Evolutionary conservation across 306 rosid species (phyloP), one percentile per base, ranked within the genome.

Genomic region (Casuarina equisetifolia): DNA sequence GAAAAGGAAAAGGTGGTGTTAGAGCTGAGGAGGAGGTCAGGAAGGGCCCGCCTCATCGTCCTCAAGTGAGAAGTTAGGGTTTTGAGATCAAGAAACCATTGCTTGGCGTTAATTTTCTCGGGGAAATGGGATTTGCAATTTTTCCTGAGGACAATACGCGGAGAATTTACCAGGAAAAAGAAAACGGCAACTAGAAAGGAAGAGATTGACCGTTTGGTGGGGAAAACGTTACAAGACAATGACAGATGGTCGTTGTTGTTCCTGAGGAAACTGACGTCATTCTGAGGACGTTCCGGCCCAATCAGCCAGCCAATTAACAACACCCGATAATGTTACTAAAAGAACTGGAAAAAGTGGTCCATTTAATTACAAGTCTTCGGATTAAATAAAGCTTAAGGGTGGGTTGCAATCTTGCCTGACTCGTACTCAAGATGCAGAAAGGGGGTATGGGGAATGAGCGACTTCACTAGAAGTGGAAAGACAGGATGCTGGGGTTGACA

Each of bases 31-130:
- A 78, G 70, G 61, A 43, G 75, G 69, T 73, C 76, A 43, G 73
- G 12, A 46, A 57, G 88, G 89, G 69, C 79, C 79, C 91, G 78
- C 86, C 83, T 92, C 98, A 90, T 93, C 94, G 89, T 91, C 93
- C 83, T 85, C 19, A 49, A 69, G 63, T 79, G 44, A 70, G 20
- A 74, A 9, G 80, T 83, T 82, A 82, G 74, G 62, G 76, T 74
- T 16, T 17, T 25, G 71, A 78, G 63, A 74, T 85, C 93, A 83
- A 79, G 75, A 77, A 83, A 62, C 58, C 77, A 84, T 49, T 48
- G 66, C 53, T 43, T n/a, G 62, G 52, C 73, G 74, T 45, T 38
- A 55, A 81, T 79, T 89, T 86, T 81, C 85, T 77, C 53, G 69
- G 57, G 70, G 54, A 76, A 82, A 36, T 43, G 55, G 5, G 32